Evolutionary conservation across 805 yeast species (phyloP), one percentile per base, ranked within the genome.

Genomic region (Starmerella sp.): DNA sequence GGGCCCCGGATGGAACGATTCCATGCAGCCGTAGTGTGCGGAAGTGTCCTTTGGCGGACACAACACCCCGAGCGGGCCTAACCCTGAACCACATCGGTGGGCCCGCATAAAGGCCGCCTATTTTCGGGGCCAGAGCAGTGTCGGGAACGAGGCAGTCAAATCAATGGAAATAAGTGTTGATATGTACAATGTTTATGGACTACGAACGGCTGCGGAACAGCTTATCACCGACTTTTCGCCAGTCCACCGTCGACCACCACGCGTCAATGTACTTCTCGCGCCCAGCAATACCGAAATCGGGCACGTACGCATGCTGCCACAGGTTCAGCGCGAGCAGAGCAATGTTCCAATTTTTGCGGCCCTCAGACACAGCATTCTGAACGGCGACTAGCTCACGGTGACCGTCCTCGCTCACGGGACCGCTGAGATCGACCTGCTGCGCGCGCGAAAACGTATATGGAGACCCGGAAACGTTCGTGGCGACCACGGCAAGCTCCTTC

Each of bases 391-490:
- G 69, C 47, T 72, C 70, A 38, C 76, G 76, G 60, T 71, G 78
- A 59, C 80, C 82, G 17, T 76, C 77, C 55, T 77, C 75, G 54
- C 58, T 59, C n/a, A 85, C 75, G 28, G 87, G 83, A 13, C 85
- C 83, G 68, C 85, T 88, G 64, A 91, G 72, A 69, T 90, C 96
- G 41, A 83, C 67, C 6, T 77, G 67, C 72, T 87, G 95, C 65
- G 82, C 80, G 39, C 75, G 66, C 39, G 66, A 65, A 76, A 75
- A 67, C 48, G 83, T 78, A 62, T 82, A 83, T 34, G 96, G 95
- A 6, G 86, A 76, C 5, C 97, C 97, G 6, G 90, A 82, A 65
- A 87, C 88, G 70, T 88, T 88, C n/a, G 96, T 84, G 69, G 88
- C 85, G 54, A 86, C 70, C 8, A 93, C 73, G 51, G 80, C 82